These are phyloP conservation scores for Cyberlindnera xishuangbannaensis DNA, from an alignment of 805 yeast species.

Conservation along the genomic window DNA sequence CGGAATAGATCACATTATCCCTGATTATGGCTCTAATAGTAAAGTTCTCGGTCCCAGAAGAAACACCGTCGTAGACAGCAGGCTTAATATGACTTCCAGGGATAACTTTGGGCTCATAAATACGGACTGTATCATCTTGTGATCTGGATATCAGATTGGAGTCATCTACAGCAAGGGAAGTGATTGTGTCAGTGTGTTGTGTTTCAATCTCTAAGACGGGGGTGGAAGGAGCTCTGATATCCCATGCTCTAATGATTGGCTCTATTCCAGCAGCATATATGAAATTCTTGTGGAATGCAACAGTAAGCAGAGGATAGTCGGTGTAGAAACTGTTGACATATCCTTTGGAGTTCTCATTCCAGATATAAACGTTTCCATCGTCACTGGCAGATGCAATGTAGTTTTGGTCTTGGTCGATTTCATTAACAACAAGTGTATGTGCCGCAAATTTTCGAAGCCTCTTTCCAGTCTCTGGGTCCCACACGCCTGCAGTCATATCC, in stretches of 20 bases:
- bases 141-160: conserved; percentile 45
- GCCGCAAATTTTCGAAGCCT: conserved; percentile 49
- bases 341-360: conserved; percentile 60
- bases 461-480: conserved; percentile 56
- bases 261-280: conserved; percentile 65
- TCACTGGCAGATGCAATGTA: conserved; percentile 54
- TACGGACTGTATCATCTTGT: conserved; percentile 49
- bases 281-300: conserved; percentile 36
- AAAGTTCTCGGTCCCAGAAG: conserved; percentile 45
- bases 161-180: conserved; percentile 48
- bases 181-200: conserved; percentile 45
- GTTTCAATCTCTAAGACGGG: conserved; percentile 42
- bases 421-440: conserved; percentile 50
- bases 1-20: conserved; percentile 42
- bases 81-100: conserved; percentile 38
- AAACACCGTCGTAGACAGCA: conserved; percentile 51
- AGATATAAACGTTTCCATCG: conserved; percentile 51
- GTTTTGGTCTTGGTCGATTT: conserved; percentile 36
- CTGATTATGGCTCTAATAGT: conserved; percentile 44
- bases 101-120: conserved; percentile 42
- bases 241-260: conserved; percentile 55
- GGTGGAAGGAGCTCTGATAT: conserved; percentile 37
- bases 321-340: conserved; percentile 36
- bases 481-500: conserved; percentile 53
- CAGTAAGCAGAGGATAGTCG: conserved; percentile 55